phyloP scores from a whole-genome alignment of 257 asterid genomes.

The Fraxinus pennsylvanica region DNA sequence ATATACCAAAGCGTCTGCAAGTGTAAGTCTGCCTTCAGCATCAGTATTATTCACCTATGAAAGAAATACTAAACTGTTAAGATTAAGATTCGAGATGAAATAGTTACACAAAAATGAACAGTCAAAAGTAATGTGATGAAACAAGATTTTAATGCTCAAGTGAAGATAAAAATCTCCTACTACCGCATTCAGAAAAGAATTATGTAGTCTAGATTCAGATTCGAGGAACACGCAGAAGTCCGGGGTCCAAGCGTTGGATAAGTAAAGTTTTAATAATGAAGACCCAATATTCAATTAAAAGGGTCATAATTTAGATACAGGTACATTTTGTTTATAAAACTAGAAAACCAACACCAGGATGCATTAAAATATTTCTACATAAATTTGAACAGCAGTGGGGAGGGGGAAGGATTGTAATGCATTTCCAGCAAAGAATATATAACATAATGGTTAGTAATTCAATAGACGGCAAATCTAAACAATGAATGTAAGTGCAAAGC shows the following conservation, averaged over 20 bases:
- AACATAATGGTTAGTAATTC: not conserved
- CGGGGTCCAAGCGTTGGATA: not conserved
- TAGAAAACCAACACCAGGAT: not conserved
- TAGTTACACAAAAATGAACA: not conserved
- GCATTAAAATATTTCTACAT: not conserved
- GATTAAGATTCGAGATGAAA: conserved; percentile 1
- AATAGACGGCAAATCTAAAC: not conserved
- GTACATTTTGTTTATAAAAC: not conserved
- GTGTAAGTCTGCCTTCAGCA: conserved; percentile 99
- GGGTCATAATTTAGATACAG: not conserved
- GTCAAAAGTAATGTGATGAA: not conserved
- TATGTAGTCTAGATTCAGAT: not conserved
- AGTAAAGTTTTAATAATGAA: not conserved
- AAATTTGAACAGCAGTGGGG: not conserved
- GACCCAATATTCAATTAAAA: not conserved
- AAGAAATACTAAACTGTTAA: not conserved
- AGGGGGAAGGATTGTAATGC: not conserved
- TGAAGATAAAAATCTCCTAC: not conserved
- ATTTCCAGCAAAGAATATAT: not conserved
- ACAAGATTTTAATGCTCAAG: not conserved
- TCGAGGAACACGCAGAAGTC: not conserved
- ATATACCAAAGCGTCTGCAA: conserved; percentile 95
- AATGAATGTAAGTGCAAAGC: not conserved
- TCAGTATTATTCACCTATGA: conserved; percentile 91
- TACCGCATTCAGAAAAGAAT: not conserved